Conservation (phyloP, 345 rosid species). For the Microthlaspi erraticum region DNA sequence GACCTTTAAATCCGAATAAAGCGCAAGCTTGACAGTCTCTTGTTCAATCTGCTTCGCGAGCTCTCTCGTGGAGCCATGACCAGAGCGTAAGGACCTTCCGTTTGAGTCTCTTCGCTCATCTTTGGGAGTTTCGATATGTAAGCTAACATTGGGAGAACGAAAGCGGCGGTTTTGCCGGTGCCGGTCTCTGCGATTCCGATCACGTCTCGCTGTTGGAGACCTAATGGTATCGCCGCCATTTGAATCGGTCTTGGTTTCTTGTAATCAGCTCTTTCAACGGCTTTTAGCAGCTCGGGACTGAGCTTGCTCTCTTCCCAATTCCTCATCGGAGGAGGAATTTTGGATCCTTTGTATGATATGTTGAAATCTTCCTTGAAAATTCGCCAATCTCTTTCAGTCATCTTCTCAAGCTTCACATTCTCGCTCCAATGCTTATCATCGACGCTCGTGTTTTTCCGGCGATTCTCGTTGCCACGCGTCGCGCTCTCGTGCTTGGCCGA, state of each 20-base stretch:
- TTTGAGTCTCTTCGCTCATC: constrained; percentile 78
- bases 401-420: constrained; percentile 78
- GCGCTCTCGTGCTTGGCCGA: constrained; percentile 95
- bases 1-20: constrained; percentile 72
- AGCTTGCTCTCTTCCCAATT: constrained; percentile 92
- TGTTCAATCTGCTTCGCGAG: constrained; percentile 96
- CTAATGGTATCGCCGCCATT: constrained; percentile 92
- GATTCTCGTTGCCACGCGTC: constrained; percentile 71
- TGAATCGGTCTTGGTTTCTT: constrained; percentile 89
- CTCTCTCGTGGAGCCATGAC: constrained; percentile 97
- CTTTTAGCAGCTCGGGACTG: constrained; percentile 69
- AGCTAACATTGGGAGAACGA: constrained; percentile 93
- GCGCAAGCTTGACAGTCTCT: constrained; percentile 90
- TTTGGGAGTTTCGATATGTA: constrained; percentile 88
- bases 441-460: constrained; percentile 75
- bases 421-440: constrained; percentile 95
- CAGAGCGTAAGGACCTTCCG: constrained; percentile 95
- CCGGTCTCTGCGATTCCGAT: constrained; percentile 98
- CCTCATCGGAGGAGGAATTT: constrained; percentile 91
- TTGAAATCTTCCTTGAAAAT: constrained; percentile 92
- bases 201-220: constrained; percentile 91
- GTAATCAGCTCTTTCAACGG: constrained; percentile 89
- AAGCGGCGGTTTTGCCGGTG: constrained; percentile 95
- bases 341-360: constrained; percentile 91
- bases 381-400: constrained; percentile 97